Percentiles rank a stretch among this genome's conserved stretches.
phyloP scores from a whole-genome alignment of 352 stramenopile genomes.

The Globisporangium echinulatum region DNA sequence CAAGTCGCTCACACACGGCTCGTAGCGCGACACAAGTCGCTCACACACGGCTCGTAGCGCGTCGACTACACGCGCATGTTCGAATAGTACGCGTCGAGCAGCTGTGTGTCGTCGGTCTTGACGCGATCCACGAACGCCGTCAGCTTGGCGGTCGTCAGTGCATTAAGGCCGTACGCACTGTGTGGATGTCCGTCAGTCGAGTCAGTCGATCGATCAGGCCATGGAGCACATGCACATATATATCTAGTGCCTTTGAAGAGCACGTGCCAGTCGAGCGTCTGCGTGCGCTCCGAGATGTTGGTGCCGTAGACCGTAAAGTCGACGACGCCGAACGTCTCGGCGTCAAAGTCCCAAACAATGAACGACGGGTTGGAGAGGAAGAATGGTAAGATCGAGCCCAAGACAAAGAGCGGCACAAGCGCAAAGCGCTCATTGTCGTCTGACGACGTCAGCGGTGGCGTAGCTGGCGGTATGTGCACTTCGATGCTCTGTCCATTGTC shows the following conservation, averaged over 20 bases:
- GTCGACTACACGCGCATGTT: slow-evolving; percentile 73
- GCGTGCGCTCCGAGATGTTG: slow-evolving; percentile 39
- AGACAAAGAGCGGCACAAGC: slow-evolving; percentile 68
- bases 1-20: slow-evolving; percentile 27
- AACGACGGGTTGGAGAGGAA: slow-evolving; percentile 89
- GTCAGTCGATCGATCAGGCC: too few species aligned
- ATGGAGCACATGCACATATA: not conserved
- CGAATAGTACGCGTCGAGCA: slow-evolving; percentile 68
- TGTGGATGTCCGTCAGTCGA: not conserved
- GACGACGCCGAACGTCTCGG: slow-evolving; percentile 52
- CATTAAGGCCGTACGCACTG: slow-evolving; percentile 42
- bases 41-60: slow-evolving; percentile 31
- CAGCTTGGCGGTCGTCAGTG: slow-evolving; percentile 36
- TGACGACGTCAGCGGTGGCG: slow-evolving; percentile 3
- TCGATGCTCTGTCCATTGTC: slow-evolving; percentile 90
- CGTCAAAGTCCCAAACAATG: slow-evolving; percentile 72
- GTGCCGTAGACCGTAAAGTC: slow-evolving; percentile 69
- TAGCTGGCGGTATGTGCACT: slow-evolving; percentile 54
- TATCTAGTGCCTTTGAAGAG: slow-evolving; percentile 42
- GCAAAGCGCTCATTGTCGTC: slow-evolving; percentile 10
- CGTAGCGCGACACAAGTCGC: slow-evolving; percentile 33
- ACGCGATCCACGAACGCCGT: slow-evolving; percentile 38
- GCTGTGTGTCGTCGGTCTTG: slow-evolving; percentile 27
- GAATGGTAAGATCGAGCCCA: slow-evolving; percentile 76
- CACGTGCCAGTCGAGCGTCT: slow-evolving; percentile 36